Conservation (phyloP, 306 rosid species). For the Prinsepia uniflora region DNA sequence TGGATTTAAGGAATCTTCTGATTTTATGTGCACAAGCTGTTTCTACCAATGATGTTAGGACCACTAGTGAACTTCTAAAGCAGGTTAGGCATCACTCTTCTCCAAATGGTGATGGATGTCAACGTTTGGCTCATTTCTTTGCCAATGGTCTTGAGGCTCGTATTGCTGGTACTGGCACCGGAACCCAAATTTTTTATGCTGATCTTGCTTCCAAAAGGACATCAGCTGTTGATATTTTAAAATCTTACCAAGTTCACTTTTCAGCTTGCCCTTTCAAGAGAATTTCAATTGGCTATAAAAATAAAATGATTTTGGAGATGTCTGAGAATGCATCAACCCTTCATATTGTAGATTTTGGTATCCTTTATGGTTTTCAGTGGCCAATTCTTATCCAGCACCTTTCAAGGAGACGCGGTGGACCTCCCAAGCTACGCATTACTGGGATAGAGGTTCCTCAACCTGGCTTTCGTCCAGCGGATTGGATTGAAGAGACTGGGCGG, state of each 20-base stretch:
- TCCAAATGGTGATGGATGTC: conserved; percentile 35
- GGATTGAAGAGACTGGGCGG: conserved; percentile 72
- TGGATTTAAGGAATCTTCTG: conserved; percentile 36
- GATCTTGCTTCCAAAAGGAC: conserved; percentile 21
- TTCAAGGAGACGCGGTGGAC: conserved; percentile 25
- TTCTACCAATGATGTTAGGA: conserved; percentile 25
- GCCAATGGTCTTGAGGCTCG: conserved; percentile 42
- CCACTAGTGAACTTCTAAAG: conserved; percentile 25
- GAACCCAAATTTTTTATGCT: conserved; percentile 6
- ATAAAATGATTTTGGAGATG: conserved; percentile 29
- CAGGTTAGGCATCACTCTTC: conserved; percentile 40
- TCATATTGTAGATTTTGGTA: conserved; percentile 37
- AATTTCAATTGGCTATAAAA: conserved; percentile 23
- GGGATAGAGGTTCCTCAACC: conserved; percentile 78
- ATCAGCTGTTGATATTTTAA: conserved; percentile 21
- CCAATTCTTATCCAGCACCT: conserved; percentile 34
- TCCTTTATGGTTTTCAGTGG: conserved; percentile 34
- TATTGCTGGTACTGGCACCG: conserved; percentile 30
- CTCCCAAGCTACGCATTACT: conserved; percentile 46
- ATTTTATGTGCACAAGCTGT: conserved; percentile 40
- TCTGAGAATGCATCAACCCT: conserved; percentile 32
- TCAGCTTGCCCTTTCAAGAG: conserved; percentile 34
- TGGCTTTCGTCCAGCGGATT: conserved; percentile 75
- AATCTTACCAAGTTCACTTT: conserved; percentile 30
- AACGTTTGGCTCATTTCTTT: conserved; percentile 38